Percentiles rank a stretch among this genome's conserved stretches.
Conservation (phyloP, 441 rosid species). For the Hura crepitans region DNA sequence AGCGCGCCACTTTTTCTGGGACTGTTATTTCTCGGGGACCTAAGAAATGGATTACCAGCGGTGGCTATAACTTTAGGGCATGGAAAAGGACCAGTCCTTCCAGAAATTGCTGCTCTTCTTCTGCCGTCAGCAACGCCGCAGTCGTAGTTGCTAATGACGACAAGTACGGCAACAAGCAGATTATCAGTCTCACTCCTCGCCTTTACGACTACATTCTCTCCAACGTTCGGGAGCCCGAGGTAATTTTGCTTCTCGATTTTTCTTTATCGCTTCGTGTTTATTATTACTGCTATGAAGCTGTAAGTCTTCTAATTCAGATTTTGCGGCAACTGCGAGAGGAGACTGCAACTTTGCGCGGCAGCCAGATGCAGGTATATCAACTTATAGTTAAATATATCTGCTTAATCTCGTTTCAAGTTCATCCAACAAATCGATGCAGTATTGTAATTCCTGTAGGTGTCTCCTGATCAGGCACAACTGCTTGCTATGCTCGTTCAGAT, state of each 20-base stretch:
- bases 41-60: background rate
- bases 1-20: background rate
- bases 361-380: conserved; percentile 76
- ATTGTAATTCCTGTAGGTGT: conserved; percentile 42
- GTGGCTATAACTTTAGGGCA: conserved; percentile 15
- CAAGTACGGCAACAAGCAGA: conserved; percentile 67
- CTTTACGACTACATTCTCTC: conserved; percentile 75
- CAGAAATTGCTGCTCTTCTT: conserved; percentile 28
- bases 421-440: background rate
- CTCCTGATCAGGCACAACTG: conserved; percentile 92
- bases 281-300: background rate
- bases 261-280: background rate
- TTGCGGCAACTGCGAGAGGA: conserved; percentile 76
- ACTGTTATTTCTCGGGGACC: background rate
- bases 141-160: conserved; percentile 54
- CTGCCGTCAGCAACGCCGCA: conserved; percentile 14
- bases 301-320: conserved; percentile 41
- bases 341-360: conserved; percentile 68
- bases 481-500: conserved; percentile 87
- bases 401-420: conserved; percentile 12
- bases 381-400: background rate
- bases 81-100: conserved; percentile 22
- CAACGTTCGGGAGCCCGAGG: conserved; percentile 82
- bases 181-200: conserved; percentile 69
- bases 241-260: conserved; percentile 6